phyloP scores from a whole-genome alignment of 371 early-diverging fungal genomes.

The Rhizopus stolonifer region DNA sequence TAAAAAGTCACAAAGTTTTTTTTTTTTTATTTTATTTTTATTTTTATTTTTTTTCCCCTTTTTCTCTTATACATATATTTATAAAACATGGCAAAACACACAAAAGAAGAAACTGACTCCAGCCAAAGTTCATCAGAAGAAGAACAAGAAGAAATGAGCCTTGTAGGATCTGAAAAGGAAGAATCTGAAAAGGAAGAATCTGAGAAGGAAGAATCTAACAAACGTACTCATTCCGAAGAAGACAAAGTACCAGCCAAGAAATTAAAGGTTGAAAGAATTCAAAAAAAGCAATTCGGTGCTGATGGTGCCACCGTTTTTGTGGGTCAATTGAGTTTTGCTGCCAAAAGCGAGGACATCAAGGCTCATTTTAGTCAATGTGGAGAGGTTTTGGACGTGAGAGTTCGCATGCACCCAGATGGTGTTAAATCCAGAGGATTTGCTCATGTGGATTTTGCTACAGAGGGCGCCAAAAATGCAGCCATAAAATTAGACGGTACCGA shows the following conservation, averaged over 20 bases:
- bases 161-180: constrained; percentile 20
- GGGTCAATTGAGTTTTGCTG: constrained; percentile 70
- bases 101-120: background rate
- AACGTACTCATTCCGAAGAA: constrained; percentile 12
- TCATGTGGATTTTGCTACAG: constrained; percentile 64
- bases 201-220: constrained; percentile 25
- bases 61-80: no score
- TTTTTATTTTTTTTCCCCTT: no score
- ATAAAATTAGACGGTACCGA: constrained; percentile 65
- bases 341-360: constrained; percentile 61
- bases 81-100: background rate
- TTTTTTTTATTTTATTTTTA: background rate
- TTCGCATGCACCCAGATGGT: constrained; percentile 64
- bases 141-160: constrained; percentile 4
- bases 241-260: constrained; percentile 47
- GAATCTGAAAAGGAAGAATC: constrained; percentile 20
- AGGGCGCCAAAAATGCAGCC: constrained; percentile 62
- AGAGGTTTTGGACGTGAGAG: constrained; percentile 62
- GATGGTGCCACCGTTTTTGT: constrained; percentile 61
- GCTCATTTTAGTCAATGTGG: constrained; percentile 64
- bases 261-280: constrained; percentile 45
- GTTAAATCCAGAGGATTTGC: constrained; percentile 72
- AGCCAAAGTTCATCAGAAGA: constrained; percentile 10
- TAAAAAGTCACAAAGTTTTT: background rate
- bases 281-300: constrained; percentile 32